Conservation (phyloP, 495 filamentous ascomycete species). For the Aspergillus ellipticus region DNA sequence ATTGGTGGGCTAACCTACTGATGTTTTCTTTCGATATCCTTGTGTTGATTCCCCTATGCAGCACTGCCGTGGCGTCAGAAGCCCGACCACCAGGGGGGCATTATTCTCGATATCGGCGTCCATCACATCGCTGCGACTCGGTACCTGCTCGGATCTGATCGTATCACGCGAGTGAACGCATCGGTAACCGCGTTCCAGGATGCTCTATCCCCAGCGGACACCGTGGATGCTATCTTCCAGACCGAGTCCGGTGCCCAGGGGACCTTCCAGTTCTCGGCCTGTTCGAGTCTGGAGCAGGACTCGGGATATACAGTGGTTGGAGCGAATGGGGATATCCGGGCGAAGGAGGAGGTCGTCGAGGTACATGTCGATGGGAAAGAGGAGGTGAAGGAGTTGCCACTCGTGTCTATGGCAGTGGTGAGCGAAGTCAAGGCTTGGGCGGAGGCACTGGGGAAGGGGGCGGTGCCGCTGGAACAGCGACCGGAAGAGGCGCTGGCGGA, state of each 20-base stretch:
- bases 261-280: slow-evolving; percentile 52
- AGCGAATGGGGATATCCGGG: slow-evolving; percentile 40
- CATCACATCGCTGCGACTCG: slow-evolving; percentile 58
- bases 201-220: slow-evolving; percentile 64
- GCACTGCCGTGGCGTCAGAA: slow-evolving; percentile 55
- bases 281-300: slow-evolving; percentile 51
- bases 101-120: slow-evolving; percentile 65
- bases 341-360: slow-evolving; percentile 46
- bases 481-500: slow-evolving; percentile 62
- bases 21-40: not conserved
- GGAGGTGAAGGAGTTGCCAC: slow-evolving; percentile 38
- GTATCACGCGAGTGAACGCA: slow-evolving; percentile 41
- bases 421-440: slow-evolving; percentile 62
- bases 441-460: slow-evolving; percentile 45
- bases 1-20: not conserved
- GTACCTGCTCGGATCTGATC: slow-evolving; percentile 49
- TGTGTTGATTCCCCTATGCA: not conserved
- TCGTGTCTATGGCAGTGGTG: slow-evolving; percentile 51
- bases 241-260: slow-evolving; percentile 55
- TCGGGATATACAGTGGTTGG: slow-evolving; percentile 46
- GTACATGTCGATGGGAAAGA: slow-evolving; percentile 28
- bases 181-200: slow-evolving; percentile 48
- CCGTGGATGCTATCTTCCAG: slow-evolving; percentile 54
- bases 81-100: slow-evolving; percentile 65
- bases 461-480: slow-evolving; percentile 47